Conservation (phyloP, 495 filamentous ascomycete genomes). For the Letharia columbiana region DNA sequence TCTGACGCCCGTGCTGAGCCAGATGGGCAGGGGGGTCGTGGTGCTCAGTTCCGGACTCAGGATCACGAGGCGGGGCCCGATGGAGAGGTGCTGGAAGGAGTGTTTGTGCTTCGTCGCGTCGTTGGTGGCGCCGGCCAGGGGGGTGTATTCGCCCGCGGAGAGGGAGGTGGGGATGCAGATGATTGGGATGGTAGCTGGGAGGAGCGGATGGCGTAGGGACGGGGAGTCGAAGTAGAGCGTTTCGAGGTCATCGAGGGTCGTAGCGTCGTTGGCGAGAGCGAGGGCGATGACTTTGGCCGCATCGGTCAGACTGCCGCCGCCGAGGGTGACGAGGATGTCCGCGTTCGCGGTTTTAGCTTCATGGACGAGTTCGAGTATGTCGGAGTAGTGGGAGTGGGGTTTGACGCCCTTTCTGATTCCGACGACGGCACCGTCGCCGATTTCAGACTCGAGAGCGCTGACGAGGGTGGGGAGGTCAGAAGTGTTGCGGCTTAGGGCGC, state of each 20-base stretch:
- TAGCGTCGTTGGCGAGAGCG: slow-evolving; percentile 36
- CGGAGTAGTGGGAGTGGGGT: slow-evolving; percentile 52
- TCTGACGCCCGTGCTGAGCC: slow-evolving; percentile 53
- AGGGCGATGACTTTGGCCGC: slow-evolving; percentile 50
- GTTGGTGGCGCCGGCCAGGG: slow-evolving; percentile 49
- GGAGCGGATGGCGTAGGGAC: not conserved
- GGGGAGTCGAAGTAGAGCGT: slow-evolving; percentile 18
- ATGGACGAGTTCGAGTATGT: slow-evolving; percentile 46
- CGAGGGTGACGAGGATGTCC: slow-evolving; percentile 53
- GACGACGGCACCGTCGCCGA: slow-evolving; percentile 37
- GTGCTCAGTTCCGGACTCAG: slow-evolving; percentile 47
- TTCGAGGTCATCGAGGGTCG: slow-evolving; percentile 13
- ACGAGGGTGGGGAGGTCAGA: slow-evolving; percentile 39
- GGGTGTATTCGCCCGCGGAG: slow-evolving; percentile 54
- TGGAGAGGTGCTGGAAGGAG: slow-evolving; percentile 39
- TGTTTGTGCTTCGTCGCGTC: slow-evolving; percentile 45
- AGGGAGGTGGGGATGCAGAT: slow-evolving; percentile 56
- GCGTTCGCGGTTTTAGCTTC: slow-evolving; percentile 41
- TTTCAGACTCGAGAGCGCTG: slow-evolving; percentile 29
- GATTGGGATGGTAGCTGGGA: slow-evolving; percentile 38
- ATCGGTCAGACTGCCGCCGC: slow-evolving; percentile 54
- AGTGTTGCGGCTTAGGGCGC: slow-evolving; percentile 48
- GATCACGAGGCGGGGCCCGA: slow-evolving; percentile 47
- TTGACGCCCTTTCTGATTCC: slow-evolving; percentile 50
- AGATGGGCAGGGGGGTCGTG: slow-evolving; percentile 50